phyloP scores from a whole-genome alignment of 2,329 filamentous ascomycete species.

The Parastagonospora avenae region DNA sequence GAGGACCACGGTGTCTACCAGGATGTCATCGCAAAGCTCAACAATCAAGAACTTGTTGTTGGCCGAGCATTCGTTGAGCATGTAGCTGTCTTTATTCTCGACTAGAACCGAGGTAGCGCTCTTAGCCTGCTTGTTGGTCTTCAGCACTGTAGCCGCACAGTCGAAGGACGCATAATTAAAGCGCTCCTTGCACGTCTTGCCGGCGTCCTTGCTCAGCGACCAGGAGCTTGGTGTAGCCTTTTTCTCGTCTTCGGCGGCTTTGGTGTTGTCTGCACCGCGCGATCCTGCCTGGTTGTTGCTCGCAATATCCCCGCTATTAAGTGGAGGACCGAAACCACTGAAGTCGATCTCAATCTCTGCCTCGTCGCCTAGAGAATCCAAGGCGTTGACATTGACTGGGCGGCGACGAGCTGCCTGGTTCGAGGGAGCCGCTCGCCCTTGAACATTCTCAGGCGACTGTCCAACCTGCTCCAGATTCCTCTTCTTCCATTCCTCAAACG shows the following conservation, averaged over 20 bases:
- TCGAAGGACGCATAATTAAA: constrained; percentile 99
- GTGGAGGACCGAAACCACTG: constrained; percentile 61
- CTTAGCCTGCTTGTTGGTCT: constrained; percentile 84
- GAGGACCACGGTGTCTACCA: constrained; percentile 94
- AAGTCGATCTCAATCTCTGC: constrained; percentile 81
- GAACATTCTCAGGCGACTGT: constrained; percentile 73
- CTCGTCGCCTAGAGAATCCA: constrained; percentile 85
- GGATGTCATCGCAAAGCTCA: constrained; percentile 83
- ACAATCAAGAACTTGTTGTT: constrained; percentile 93
- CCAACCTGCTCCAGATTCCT: constrained; percentile 86
- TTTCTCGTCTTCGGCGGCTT: constrained; percentile 27
- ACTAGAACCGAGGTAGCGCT: constrained; percentile 87
- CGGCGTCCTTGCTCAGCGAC: constrained; percentile 82
- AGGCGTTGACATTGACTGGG: constrained; percentile 65
- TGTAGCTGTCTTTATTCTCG: constrained; percentile 98
- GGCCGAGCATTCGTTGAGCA: constrained; percentile 88
- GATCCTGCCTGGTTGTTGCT: constrained; percentile 19
- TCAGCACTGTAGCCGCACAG: constrained; percentile 89
- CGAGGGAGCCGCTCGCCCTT: constrained; percentile 53
- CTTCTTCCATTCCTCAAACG: constrained; percentile 98
- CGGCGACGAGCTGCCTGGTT: constrained; percentile 56
- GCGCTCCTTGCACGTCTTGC: constrained; percentile 95
- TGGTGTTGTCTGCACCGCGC: constrained; percentile 19
- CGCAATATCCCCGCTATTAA: constrained; percentile 24
- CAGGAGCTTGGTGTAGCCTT: constrained; percentile 40